Conservation (phyloP, 1,284 basidiomycete genomes). For the Microbotryomycetes sp. region DNA sequence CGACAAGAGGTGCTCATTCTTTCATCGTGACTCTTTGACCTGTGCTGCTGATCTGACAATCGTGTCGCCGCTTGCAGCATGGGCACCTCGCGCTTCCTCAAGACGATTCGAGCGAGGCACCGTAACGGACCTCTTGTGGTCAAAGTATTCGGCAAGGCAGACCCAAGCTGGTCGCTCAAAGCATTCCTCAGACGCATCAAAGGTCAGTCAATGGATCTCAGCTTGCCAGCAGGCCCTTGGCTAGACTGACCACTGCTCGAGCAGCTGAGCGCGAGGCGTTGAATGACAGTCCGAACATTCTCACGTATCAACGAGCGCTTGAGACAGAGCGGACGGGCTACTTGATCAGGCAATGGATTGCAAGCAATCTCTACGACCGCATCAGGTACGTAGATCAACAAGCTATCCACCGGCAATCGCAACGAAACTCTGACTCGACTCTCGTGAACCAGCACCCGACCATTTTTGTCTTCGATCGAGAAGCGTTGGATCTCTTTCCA, state of each 20-base stretch:
- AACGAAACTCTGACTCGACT: neutral
- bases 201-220: slow-evolving; percentile 44
- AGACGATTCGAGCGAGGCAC: slow-evolving; percentile 76
- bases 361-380: slow-evolving; percentile 91
- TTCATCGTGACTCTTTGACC: too few species aligned
- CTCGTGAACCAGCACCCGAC: slow-evolving; percentile 68
- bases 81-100: slow-evolving; percentile 88
- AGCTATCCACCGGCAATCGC: neutral
- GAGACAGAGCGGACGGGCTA: slow-evolving; percentile 97
- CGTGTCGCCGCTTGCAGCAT: slow-evolving; percentile 56
- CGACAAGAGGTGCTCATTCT: slow-evolving; percentile 67
- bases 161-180: slow-evolving; percentile 61
- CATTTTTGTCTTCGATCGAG: slow-evolving; percentile 83
- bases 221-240: neutral
- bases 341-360: slow-evolving; percentile 88
- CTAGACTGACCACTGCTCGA: neutral
- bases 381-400: slow-evolving; percentile 64
- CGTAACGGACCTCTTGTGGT: slow-evolving; percentile 63
- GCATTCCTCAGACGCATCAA: slow-evolving; percentile 64
- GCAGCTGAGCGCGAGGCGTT: slow-evolving; percentile 69
- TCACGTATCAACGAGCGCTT: slow-evolving; percentile 81
- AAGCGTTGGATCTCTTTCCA: slow-evolving; percentile 99
- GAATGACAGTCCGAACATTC: slow-evolving; percentile 76
- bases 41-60: too few species aligned
- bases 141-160: slow-evolving; percentile 77